Evolutionary conservation across 768 basidiomycete species (phyloP).

Genomic region (Phylloporus arenicola): DNA sequence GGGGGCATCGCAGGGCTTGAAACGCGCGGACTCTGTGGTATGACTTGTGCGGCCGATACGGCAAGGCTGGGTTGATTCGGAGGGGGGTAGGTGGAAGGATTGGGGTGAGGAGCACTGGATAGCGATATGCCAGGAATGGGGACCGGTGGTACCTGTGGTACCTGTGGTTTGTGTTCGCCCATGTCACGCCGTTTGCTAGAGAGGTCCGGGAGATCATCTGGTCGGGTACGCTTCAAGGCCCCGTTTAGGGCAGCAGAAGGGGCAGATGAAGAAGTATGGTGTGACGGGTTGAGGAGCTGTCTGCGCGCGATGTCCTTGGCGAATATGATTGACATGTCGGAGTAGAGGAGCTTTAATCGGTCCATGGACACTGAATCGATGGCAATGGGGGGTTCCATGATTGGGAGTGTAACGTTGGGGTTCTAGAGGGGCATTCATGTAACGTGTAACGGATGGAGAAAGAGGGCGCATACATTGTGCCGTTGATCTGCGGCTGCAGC

Average conservation of each 20-base stretch:
- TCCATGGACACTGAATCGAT: constrained; percentile 50
- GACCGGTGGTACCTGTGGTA: constrained; percentile 34
- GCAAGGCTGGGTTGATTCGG: constrained; percentile 13
- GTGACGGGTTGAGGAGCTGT: constrained; percentile 30
- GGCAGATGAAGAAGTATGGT: constrained; percentile 18
- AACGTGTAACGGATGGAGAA: constrained; percentile 4
- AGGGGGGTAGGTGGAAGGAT: constrained; percentile 19
- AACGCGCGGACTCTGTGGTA: constrained; percentile 30
- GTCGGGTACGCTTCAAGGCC: constrained; percentile 57
- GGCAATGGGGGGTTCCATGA: constrained; percentile 49
- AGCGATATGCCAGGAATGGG: constrained; percentile 22
- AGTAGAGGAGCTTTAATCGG: constrained; percentile 62
- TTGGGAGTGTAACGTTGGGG: constrained; percentile 42
- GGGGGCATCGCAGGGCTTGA: constrained; percentile 30
- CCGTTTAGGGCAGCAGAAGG: constrained; percentile 20
- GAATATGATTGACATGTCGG: constrained; percentile 55
- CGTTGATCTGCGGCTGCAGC: constrained; percentile 62
- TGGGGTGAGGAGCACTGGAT: constrained; percentile 12
- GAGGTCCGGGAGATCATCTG: constrained; percentile 44
- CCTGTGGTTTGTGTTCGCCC: constrained; percentile 51
- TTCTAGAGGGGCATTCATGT: constrained; percentile 15
- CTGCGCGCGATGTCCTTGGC: constrained; percentile 54
- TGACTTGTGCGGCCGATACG: constrained; percentile 10
- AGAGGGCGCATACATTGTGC: constrained; percentile 38
- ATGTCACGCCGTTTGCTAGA: constrained; percentile 64